Conservation (phyloP, 768 basidiomycete species). For the Lactarius indigo region DNA sequence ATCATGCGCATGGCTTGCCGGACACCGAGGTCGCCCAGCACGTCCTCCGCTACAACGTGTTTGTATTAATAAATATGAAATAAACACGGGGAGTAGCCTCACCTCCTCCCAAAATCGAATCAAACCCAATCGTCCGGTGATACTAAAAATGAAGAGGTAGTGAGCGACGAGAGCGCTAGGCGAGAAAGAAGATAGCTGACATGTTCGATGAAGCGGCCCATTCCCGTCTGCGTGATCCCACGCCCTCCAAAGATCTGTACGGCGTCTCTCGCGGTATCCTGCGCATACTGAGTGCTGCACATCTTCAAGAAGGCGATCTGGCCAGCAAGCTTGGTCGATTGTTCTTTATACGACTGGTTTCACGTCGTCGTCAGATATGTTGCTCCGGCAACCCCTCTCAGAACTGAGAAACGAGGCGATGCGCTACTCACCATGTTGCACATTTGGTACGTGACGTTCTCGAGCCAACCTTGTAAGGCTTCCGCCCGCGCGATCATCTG, state of each 20-base stretch:
- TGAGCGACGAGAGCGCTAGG: not conserved
- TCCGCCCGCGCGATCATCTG: conserved; percentile 85
- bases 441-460: conserved; percentile 87
- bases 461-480: conserved; percentile 77
- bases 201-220: conserved; percentile 76
- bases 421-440: conserved; percentile 58
- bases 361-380: conserved; percentile 22
- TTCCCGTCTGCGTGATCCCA: conserved; percentile 81
- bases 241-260: conserved; percentile 86
- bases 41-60: conserved; percentile 57
- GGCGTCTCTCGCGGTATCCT: conserved; percentile 77
- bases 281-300: conserved; percentile 68
- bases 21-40: conserved; percentile 75
- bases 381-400: not conserved
- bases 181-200: conserved; percentile 35
- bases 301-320: conserved; percentile 82
- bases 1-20: conserved; percentile 75
- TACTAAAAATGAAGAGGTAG: conserved; percentile 39
- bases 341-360: conserved; percentile 61
- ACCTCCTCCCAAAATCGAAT: conserved; percentile 69
- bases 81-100: conserved; percentile 18
- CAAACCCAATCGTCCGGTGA: conserved; percentile 63
- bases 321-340: conserved; percentile 70
- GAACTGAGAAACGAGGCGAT: not conserved
- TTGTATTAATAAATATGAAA: not conserved